Evolutionary conservation across 257 asterid genomes (phyloP), one percentile per base, ranked within the genome.

Genomic region (Dorcoceras hygrometricum): DNA sequence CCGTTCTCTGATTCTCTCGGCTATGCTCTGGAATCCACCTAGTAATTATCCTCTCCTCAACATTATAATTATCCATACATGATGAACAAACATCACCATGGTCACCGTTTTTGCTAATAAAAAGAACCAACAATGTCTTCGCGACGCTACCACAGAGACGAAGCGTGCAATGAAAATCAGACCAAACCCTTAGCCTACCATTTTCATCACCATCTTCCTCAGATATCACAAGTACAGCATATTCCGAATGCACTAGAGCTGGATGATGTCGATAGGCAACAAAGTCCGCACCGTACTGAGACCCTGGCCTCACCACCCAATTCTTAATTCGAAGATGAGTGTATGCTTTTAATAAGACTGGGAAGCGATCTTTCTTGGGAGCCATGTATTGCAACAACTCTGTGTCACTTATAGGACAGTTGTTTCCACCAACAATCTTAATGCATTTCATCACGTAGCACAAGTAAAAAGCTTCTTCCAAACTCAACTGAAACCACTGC

Each of bases 181-280:
- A 89, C 98, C 98, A 89, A 39, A 82, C 90, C 80, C 76, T 78
- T 73, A 92, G 71, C 66, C 97, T 82, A 7, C 75, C 82, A 28
- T 78, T 80, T 14, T 51, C n/a, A 27, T 56, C 25, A 5, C 59
- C 79, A 69, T 61, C 73, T 28, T 77, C 75, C 23, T 48, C 71
- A 0, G 82, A 66, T 61, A 75, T 71, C 61, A 81, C 89, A 4
- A 92, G 75, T 75, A 92, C 91, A 0, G 90, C 91, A 66, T 89
- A 92, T 43, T 89, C 89, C n/a, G 98, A 83, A 77, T 87, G 98
- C 61, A 89, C 98, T 25, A 87, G 59, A 69, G 90, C 66, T 8
- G 95, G 98, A 74, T 89, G 96, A 68, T 92, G 97, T 3, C 87
- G 84, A 48, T 92, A 89, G 19, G 94, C 96, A 11, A 90, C 90